Conservation (phyloP, 352 stramenopile species). For the Globisporangium nunn region DNA sequence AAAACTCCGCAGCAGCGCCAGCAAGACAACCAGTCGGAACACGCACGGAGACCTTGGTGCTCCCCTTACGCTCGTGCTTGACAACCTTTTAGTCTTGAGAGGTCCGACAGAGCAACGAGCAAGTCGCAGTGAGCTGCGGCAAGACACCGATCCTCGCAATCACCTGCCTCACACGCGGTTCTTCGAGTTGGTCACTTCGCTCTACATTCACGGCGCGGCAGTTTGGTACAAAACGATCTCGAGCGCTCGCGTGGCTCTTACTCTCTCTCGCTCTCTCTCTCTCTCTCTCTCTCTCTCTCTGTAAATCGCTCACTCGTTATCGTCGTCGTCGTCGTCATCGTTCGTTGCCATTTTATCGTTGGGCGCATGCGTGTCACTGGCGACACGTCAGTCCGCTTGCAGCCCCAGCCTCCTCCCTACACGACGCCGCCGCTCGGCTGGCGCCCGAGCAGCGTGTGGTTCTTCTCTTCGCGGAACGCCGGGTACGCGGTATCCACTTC, state of each 20-base stretch:
- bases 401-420: slow-evolving; percentile 15
- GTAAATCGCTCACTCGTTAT: neutral
- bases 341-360: too few species aligned
- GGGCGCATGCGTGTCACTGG: too few species aligned
- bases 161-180: neutral
- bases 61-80: too few species aligned
- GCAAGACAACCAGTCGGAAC: too few species aligned
- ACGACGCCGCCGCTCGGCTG: slow-evolving; percentile 65
- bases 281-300: neutral
- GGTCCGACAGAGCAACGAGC: too few species aligned
- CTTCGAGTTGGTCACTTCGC: slow-evolving; percentile 7
- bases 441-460: slow-evolving; percentile 55
- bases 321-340: too few species aligned
- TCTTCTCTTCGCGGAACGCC: slow-evolving; percentile 55
- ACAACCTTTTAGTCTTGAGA: too few species aligned
- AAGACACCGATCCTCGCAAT: too few species aligned
- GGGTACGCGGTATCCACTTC: slow-evolving; percentile 52
- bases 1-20: too few species aligned
- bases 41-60: too few species aligned
- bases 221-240: slow-evolving; percentile 9
- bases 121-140: too few species aligned
- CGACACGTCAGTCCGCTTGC: too few species aligned
- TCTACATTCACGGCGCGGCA: slow-evolving; percentile 6
- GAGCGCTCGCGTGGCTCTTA: neutral
- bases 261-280: neutral